These are phyloP conservation scores for Linaria vulgaris DNA, from an alignment of 257 asterid species.

Conservation along the genomic window DNA sequence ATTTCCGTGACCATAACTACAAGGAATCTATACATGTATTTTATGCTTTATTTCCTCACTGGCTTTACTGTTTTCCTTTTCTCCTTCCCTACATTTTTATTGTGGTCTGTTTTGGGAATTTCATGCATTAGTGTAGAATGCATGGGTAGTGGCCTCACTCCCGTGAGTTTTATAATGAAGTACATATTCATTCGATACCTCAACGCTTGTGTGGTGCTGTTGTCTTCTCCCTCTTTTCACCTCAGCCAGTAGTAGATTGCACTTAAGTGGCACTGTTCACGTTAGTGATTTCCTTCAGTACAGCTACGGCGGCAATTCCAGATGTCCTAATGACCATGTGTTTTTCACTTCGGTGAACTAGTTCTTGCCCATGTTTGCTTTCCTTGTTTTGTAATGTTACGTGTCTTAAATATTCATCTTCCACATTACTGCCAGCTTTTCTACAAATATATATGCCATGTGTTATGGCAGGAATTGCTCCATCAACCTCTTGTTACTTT, in stretches of 20 bases:
- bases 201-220: neutral
- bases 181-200: neutral
- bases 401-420: no score
- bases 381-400: no score
- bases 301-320: neutral
- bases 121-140: no score
- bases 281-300: neutral
- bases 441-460: no score
- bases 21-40: neutral
- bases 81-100: neutral
- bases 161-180: neutral
- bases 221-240: neutral
- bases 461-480: no score
- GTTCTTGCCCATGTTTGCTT: neutral
- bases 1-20: slow-evolving; percentile 4
- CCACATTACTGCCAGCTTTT: no score
- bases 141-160: no score
- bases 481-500: neutral
- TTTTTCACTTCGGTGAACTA: no score
- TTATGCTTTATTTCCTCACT: neutral
- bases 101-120: neutral
- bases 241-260: neutral
- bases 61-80: neutral
- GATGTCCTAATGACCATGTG: neutral
- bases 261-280: neutral